Percentiles rank a stretch among this genome's conserved stretches.
Evolutionary conservation across 371 early-diverging fungal genomes (phyloP).

Genomic region (Apophysomyces elegans): DNA sequence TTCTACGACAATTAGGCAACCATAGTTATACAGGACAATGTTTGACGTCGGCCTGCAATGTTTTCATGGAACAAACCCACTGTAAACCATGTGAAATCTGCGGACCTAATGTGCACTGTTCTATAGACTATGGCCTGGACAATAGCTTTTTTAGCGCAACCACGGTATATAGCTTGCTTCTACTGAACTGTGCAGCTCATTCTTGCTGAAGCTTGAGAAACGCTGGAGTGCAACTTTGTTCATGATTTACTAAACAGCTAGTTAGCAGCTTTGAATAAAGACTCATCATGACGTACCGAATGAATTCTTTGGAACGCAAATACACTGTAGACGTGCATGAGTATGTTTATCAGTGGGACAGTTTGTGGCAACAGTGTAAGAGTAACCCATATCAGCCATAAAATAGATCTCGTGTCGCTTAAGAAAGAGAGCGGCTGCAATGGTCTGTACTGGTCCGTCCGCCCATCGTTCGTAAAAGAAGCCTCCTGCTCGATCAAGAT

Average conservation of each 20-base stretch:
- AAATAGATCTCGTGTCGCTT: slow-evolving; percentile 23
- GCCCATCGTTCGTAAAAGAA: slow-evolving; percentile 91
- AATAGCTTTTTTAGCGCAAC: too few species aligned
- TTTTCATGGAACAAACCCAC: too few species aligned
- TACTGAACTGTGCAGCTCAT: background rate
- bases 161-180: background rate
- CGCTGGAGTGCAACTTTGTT: background rate
- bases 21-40: too few species aligned
- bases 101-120: too few species aligned
- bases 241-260: background rate
- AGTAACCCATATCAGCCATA: slow-evolving; percentile 24
- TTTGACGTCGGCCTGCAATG: too few species aligned
- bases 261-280: background rate
- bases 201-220: background rate
- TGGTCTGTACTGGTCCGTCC: slow-evolving; percentile 65
- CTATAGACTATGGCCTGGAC: too few species aligned
- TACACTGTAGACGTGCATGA: slow-evolving; percentile 8
- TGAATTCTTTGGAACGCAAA: slow-evolving; percentile 14
- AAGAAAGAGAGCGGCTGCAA: slow-evolving; percentile 84
- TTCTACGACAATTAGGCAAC: too few species aligned
- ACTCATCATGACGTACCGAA: slow-evolving; percentile 12
- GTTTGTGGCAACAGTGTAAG: slow-evolving; percentile 15
- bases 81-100: too few species aligned
- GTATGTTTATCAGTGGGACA: slow-evolving; percentile 16
- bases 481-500: slow-evolving; percentile 79